Percentiles rank a stretch among this genome's conserved stretches.
These are phyloP conservation scores for Zygoascus biomembranicola DNA, from an alignment of 805 yeast species.

Conservation along the genomic window DNA sequence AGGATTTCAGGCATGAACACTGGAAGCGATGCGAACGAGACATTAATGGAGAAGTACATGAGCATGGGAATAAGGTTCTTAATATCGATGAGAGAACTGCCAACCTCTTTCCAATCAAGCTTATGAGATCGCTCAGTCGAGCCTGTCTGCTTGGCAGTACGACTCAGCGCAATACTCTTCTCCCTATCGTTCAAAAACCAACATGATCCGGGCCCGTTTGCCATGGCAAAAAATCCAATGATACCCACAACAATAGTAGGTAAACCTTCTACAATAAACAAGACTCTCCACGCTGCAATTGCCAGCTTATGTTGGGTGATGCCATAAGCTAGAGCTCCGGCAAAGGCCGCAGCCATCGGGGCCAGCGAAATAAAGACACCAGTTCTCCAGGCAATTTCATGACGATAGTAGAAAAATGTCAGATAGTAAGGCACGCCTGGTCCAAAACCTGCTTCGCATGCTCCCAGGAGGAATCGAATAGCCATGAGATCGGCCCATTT, in stretches of 20 bases:
- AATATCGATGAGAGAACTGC: conserved; percentile 8
- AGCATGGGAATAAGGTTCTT: conserved; percentile 13
- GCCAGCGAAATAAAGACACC: conserved; percentile 26
- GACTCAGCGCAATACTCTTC: conserved; percentile 14
- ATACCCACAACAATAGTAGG: conserved; percentile 35
- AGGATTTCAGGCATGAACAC: conserved; percentile 42
- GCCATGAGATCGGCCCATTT: conserved; percentile 37
- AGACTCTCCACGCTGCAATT: conserved; percentile 36
- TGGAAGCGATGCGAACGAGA: conserved; percentile 33
- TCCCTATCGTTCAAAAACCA: conserved; percentile 37
- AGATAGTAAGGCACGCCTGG: conserved; percentile 27
- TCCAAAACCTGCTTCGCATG: conserved; percentile 27
- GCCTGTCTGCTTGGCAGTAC: conserved; percentile 13
- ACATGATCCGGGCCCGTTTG: conserved; percentile 39
- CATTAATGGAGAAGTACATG: conserved; percentile 22
- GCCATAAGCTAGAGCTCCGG: conserved; percentile 43
- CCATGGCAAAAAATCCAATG: conserved; percentile 25
- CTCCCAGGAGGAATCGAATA: conserved; percentile 39
- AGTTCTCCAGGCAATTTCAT: conserved; percentile 24
- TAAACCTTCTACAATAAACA: conserved; percentile 41
- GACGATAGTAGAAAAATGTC: conserved; percentile 26
- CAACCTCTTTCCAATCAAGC: conserved; percentile 9
- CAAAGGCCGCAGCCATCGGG: conserved; percentile 44
- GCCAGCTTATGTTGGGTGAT: conserved; percentile 26
- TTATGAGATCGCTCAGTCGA: conserved; percentile 2